Percentiles rank a stretch among this genome's conserved stretches.
phyloP scores from a whole-genome alignment of 192 early-diverging fungal genomes.

The Coemansia sp. region DNA sequence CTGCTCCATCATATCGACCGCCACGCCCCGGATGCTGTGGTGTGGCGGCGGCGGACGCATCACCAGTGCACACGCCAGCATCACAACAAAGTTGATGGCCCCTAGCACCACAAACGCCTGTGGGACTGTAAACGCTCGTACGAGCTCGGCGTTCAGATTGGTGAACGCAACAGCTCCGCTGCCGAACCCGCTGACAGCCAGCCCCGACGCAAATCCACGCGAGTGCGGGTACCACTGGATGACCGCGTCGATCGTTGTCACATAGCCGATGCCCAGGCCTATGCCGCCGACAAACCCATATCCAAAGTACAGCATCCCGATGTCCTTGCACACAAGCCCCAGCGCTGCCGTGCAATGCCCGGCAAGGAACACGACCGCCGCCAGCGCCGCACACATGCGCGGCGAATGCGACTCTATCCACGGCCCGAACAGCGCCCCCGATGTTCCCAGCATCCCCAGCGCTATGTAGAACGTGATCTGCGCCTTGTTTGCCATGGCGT shows the following conservation, averaged over 20 bases:
- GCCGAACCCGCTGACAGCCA: constrained; percentile 80
- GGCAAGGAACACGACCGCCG: constrained; percentile 65
- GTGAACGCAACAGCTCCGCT: constrained; percentile 71
- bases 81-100: constrained; percentile 62
- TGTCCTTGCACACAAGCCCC: constrained; percentile 59
- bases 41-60: constrained; percentile 65
- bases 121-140: constrained; percentile 60
- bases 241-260: constrained; percentile 73
- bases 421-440: constrained; percentile 73
- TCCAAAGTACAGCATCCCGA: constrained; percentile 69
- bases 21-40: constrained; percentile 61
- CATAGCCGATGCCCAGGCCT: constrained; percentile 74
- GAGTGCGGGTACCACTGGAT: constrained; percentile 80
- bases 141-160: constrained; percentile 62
- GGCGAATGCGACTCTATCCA: constrained; percentile 81
- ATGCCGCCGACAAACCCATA: constrained; percentile 74
- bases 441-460: constrained; percentile 72
- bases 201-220: constrained; percentile 73
- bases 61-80: constrained; percentile 63
- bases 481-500: constrained; percentile 56
- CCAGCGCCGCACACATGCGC: constrained; percentile 65
- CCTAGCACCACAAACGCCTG: constrained; percentile 69
- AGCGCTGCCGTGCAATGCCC: constrained; percentile 71
- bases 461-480: constrained; percentile 77
- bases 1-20: constrained; percentile 53